A percentile compares a stretch with the other conserved stretches of the same genome.
Evolutionary conservation across 78 protist species (phyloP).

Genomic region (Planoprotostelium fungivorum): DNA sequence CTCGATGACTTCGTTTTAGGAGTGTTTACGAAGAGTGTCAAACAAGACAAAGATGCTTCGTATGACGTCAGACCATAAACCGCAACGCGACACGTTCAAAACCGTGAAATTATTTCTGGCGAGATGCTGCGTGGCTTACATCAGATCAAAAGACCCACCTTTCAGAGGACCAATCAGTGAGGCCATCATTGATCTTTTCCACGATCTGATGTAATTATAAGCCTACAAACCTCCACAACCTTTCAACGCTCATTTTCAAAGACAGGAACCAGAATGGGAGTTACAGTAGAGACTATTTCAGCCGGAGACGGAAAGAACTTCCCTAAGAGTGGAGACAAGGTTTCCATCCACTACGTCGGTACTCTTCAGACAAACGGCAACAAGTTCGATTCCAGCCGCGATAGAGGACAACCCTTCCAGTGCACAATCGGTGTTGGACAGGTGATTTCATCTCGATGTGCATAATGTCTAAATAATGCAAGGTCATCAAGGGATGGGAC

Average conservation of each 20-base stretch:
- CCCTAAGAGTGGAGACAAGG: constrained; percentile 8
- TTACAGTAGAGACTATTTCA: neutral
- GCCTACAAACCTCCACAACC: neutral
- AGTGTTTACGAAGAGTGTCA: too few relatives aligned
- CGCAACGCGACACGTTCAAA: too few relatives aligned
- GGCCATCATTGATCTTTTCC: neutral
- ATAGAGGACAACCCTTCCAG: constrained; percentile 58
- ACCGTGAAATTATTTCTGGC: neutral
- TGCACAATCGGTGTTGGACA: constrained; percentile 62
- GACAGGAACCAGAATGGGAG: neutral
- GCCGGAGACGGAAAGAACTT: constrained; percentile 8
- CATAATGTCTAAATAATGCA: neutral
- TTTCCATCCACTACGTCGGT: constrained; percentile 2
- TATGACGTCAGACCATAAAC: too few relatives aligned
- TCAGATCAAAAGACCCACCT: neutral
- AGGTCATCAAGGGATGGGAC: constrained; percentile 78
- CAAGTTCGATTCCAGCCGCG: constrained; percentile 51
- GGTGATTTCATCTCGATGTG: constrained; percentile 12
- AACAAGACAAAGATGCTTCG: too few relatives aligned
- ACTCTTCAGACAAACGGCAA: constrained; percentile 1
- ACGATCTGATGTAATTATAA: too few relatives aligned
- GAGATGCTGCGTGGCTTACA: neutral
- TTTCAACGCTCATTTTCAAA: neutral
- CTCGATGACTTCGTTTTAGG: too few relatives aligned
- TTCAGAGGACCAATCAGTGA: neutral